A percentile compares a stretch with the other conserved stretches of the same genome.
Conservation (phyloP, 2,329 filamentous ascomycete genomes). For the Fusarium sp. region DNA sequence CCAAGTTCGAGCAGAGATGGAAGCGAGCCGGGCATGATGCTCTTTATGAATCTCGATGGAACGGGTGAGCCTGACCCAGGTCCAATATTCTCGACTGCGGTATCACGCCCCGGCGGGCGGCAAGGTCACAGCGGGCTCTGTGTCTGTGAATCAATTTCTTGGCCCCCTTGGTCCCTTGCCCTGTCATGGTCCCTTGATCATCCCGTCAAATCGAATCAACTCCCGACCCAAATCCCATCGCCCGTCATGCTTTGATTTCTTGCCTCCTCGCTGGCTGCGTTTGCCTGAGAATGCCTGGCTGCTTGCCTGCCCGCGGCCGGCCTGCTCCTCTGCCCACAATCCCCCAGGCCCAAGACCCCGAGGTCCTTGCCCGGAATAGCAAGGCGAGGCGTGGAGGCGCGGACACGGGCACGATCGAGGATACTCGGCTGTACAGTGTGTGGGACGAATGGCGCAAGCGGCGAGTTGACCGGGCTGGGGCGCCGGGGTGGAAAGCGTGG, state of each 20-base stretch:
- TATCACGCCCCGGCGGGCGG: conserved; percentile 14
- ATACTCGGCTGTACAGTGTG: conserved; percentile 45
- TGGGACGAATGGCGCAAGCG: conserved; percentile 46
- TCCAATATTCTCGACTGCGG: conserved; percentile 10
- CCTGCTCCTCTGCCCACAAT: conserved; percentile 20
- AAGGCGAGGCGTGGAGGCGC: conserved; percentile 42
- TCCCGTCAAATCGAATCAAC: conserved; percentile 26
- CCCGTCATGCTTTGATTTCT: conserved; percentile 25
- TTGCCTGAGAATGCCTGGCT: conserved; percentile 15
- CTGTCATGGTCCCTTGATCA: conserved; percentile 30
- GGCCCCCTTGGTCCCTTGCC: conserved; percentile 24
- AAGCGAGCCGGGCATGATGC: conserved; percentile 5
- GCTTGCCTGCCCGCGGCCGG: not conserved
- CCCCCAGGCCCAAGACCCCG: conserved; percentile 15
- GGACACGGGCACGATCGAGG: conserved; percentile 41
- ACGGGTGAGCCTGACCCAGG: conserved; percentile 17
- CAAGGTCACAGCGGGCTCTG: conserved; percentile 16
- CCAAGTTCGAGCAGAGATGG: not conserved
- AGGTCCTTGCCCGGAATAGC: conserved; percentile 36
- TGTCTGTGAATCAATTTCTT: conserved; percentile 21
- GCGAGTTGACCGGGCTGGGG: conserved; percentile 39
- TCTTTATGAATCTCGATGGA: conserved; percentile 32
- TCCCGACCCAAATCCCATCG: conserved; percentile 26
- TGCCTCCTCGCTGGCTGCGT: conserved; percentile 12
- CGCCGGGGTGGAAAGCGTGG: conserved; percentile 36